These are phyloP conservation scores for Westerdykella ornata DNA, from an alignment of 2,329 filamentous ascomycete genomes.

Conservation along the genomic window DNA sequence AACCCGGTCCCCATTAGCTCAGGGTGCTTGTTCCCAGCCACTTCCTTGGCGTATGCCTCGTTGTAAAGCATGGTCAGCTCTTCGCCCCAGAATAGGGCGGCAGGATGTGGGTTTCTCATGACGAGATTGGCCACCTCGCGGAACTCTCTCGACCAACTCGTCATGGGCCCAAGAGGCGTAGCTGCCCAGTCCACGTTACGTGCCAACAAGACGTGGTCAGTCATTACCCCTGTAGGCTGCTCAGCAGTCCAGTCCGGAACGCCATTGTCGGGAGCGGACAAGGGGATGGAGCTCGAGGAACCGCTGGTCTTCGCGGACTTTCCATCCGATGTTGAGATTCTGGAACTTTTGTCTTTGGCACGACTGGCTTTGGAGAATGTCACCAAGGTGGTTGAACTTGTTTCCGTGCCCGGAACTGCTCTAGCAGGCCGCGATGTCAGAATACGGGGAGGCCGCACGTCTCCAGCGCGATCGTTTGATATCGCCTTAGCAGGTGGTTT, in stretches of 20 bases:
- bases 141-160: conserved; percentile 44
- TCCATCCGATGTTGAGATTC: not conserved
- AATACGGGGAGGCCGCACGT: not conserved
- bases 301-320: conserved; percentile 5
- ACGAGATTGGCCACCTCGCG: conserved; percentile 37
- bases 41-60: conserved; percentile 32
- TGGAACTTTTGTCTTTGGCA: not conserved
- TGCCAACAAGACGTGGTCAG: conserved; percentile 32
- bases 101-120: conserved; percentile 28
- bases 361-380: not conserved
- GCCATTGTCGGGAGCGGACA: conserved; percentile 17
- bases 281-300: conserved; percentile 16
- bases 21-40: conserved; percentile 25
- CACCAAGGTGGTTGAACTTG: not conserved
- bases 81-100: conserved; percentile 40
- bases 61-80: conserved; percentile 38
- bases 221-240: conserved; percentile 19
- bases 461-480: not conserved
- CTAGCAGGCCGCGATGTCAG: not conserved
- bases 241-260: conserved; percentile 25
- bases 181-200: conserved; percentile 44
- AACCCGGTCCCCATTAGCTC: conserved; percentile 31
- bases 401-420: not conserved
- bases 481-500: not conserved
- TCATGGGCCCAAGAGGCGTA: conserved; percentile 45